These are phyloP conservation scores for Cladophialophora chaetospira DNA, from an alignment of 2,329 filamentous ascomycete species.

Conservation along the genomic window DNA sequence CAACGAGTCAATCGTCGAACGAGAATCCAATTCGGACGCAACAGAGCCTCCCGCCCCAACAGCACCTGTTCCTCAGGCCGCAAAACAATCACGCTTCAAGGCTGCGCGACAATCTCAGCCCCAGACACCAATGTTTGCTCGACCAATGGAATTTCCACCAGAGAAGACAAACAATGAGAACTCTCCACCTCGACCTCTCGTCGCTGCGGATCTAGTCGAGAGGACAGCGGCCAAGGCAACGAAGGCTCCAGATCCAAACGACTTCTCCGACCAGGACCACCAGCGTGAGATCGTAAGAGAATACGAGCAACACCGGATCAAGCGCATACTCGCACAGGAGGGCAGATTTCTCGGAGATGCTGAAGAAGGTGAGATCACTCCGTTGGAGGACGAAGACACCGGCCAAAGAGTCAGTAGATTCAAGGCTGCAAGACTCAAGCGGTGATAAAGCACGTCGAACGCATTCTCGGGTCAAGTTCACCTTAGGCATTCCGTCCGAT, in stretches of 20 bases:
- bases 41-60: conserved; percentile 23
- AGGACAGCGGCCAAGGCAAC: conserved; percentile 40
- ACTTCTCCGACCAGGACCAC: conserved; percentile 71
- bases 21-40: conserved; percentile 32
- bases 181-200: conserved; percentile 42
- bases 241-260: conserved; percentile 58
- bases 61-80: conserved; percentile 30
- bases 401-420: conserved; percentile 62
- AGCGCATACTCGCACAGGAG: conserved; percentile 77
- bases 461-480: not conserved
- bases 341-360: conserved; percentile 68
- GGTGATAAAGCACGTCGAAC: not conserved
- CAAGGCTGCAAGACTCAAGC: conserved; percentile 48
- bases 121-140: conserved; percentile 39
- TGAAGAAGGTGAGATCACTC: conserved; percentile 63
- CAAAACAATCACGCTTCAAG: conserved; percentile 34
- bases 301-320: conserved; percentile 80
- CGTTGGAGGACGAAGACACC: conserved; percentile 51
- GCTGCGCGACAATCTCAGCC: conserved; percentile 20
- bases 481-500: not conserved
- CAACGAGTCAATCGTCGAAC: conserved; percentile 49
- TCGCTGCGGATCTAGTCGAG: conserved; percentile 64
- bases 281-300: conserved; percentile 77
- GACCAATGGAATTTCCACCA: conserved; percentile 29
- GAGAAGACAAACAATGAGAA: conserved; percentile 2